Base-by-base conservation (phyloP, 768 basidiomycete species). In the Amanita jacksonii region DNA sequence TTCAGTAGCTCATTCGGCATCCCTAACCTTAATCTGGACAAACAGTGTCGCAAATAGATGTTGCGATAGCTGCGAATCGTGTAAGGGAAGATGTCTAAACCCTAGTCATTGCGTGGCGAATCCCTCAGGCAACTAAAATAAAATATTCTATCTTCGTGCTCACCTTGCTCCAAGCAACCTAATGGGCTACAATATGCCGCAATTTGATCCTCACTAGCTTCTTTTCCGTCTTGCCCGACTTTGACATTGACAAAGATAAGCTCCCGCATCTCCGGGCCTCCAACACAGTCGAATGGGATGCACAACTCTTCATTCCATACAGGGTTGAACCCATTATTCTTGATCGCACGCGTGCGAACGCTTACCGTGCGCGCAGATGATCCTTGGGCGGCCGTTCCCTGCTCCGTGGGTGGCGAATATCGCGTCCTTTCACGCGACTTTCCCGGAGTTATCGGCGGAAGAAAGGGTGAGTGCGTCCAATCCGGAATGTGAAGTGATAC, bases 21-120 rank as follows among this genome's bases (percentile, higher is more conserved):
- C 58, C 25, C 58, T 55, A 32, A 89, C 60, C 13, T 70, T 62
- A 36, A 82, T 74, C 44, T 74, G 64, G 16, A 94, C 81, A 54
- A 97, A 96, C 13, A 98, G 68, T n/a, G 92, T 92, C 18, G 92
- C 89, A 62, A 93, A 97, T 39, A 97, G 67, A 55, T 83, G 87
- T 55, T 92, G 90, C 30, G 85, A 83, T 34, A 89, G 76, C 57
- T 92, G 83, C 2, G 75, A 64, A 60, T 98, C 94, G 54, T 91
- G 87, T 27, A 98, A 65, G 0, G 94, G 91, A 4, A 98, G 61
- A 62, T 98, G 87, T 6, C 88, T 79, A 57, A 83, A 97, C 1
- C 94, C 93, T 89, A 35, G 3, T 23, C 12, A 19, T 13, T 8
- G 30, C 19, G 28, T 19, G 19, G 16, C 13, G 28, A 15, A 20